A percentile compares a stretch with the other conserved stretches of the same genome.
Evolutionary conservation across 306 rosid species (phyloP).

Genomic region (Begonia fuchsioides): DNA sequence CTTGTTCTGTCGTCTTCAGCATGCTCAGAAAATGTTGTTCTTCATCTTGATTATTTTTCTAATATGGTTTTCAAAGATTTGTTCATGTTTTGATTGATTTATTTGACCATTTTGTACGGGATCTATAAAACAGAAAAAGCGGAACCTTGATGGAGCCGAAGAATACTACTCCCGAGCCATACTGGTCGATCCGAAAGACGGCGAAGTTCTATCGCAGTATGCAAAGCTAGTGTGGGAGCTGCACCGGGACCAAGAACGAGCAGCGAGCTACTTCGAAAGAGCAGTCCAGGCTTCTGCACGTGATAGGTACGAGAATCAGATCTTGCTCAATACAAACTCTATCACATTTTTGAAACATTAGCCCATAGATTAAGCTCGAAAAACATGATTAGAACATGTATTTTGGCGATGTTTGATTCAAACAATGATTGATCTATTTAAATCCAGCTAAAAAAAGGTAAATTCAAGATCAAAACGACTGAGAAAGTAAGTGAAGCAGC

Average conservation of each 20-base stretch:
- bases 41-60: too few species aligned
- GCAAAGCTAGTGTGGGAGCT: constrained; percentile 74
- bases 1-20: neutral
- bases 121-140: constrained; percentile 31
- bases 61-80: too few species aligned
- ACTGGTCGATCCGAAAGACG: constrained; percentile 61
- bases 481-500: too few species aligned
- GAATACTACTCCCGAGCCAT: constrained; percentile 72
- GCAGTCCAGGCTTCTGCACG: constrained; percentile 72
- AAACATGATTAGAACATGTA: neutral
- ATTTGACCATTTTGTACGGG: neutral
- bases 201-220: constrained; percentile 56
- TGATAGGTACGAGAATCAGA: constrained; percentile 36
- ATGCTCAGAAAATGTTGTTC: neutral
- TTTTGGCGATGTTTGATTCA: too few species aligned
- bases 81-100: neutral
- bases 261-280: constrained; percentile 49
- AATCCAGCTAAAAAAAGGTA: too few species aligned
- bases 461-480: too few species aligned
- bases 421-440: too few species aligned
- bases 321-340: too few species aligned
- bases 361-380: too few species aligned
- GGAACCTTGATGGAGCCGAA: constrained; percentile 41
- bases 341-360: too few species aligned
- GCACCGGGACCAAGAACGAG: constrained; percentile 52